A percentile compares a stretch with the other conserved stretches of the same genome.
phyloP scores from a whole-genome alignment of 129 eudicot species.

The Logfia minima region DNA sequence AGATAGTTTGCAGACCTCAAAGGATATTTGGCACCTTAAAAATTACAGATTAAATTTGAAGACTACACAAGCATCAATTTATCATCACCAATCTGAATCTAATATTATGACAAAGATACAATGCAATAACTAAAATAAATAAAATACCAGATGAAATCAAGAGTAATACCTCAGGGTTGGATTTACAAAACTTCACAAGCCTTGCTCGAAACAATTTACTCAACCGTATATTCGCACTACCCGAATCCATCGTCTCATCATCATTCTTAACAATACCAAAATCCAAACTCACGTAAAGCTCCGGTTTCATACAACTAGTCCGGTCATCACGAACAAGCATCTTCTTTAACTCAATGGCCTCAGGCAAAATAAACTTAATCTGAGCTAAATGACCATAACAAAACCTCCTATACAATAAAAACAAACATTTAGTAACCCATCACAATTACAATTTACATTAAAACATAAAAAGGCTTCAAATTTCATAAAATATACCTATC shows the following conservation, averaged over 20 bases:
- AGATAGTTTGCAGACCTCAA: background rate
- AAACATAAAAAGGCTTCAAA: background rate
- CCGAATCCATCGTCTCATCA: constrained; percentile 38
- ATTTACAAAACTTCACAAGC: constrained; percentile 45
- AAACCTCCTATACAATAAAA: constrained; percentile 59
- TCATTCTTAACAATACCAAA: constrained; percentile 36
- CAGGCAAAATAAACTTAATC: constrained; percentile 72
- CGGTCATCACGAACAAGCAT: constrained; percentile 61
- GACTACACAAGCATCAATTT: background rate
- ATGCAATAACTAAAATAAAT: constrained; percentile 2
- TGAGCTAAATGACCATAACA: constrained; percentile 68
- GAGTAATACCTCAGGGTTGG: constrained; percentile 65
- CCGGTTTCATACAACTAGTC: constrained; percentile 77
- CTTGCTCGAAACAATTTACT: constrained; percentile 64
- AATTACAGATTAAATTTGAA: background rate
- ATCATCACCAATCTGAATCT: constrained; percentile 12
- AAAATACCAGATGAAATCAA: background rate
- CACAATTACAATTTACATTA: background rate
- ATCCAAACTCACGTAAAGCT: constrained; percentile 53
- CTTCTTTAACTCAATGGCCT: constrained; percentile 70
- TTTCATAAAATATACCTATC: constrained; percentile 53
- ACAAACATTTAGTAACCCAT: background rate
- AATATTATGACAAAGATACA: background rate
- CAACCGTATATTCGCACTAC: constrained; percentile 40
- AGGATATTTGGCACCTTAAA: background rate